phyloP scores from a whole-genome alignment of 192 early-diverging fungal species.

The Radiomyces spectabilis region DNA sequence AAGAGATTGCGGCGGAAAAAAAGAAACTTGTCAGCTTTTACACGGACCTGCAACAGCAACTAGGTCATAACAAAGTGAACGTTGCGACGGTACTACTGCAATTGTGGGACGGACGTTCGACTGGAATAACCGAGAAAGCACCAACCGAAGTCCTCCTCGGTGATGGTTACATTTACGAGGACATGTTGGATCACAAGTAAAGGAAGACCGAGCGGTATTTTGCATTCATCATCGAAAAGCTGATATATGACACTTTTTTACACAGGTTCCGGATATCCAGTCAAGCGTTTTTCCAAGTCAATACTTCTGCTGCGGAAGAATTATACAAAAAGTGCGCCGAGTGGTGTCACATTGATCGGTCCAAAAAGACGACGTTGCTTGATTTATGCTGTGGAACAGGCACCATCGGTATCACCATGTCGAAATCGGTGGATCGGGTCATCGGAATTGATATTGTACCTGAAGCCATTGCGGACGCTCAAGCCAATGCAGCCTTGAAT shows the following conservation, averaged over 20 bases:
- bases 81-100: constrained; percentile 50
- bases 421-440: constrained; percentile 50
- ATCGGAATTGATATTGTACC: constrained; percentile 64
- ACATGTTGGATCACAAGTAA: constrained; percentile 46
- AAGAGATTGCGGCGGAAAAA: constrained; percentile 32
- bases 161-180: constrained; percentile 50
- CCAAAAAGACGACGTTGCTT: constrained; percentile 38
- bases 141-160: constrained; percentile 44
- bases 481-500: constrained; percentile 46
- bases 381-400: constrained; percentile 84
- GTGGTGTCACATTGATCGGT: constrained; percentile 17
- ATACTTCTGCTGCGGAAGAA: constrained; percentile 58
- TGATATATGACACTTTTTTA: not conserved
- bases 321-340: constrained; percentile 44
- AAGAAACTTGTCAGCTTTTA: constrained; percentile 17
- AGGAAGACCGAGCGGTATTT: not conserved
- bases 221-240: not conserved
- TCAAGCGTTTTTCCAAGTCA: constrained; percentile 74
- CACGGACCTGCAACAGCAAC: constrained; percentile 6
- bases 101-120: constrained; percentile 31
- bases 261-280: constrained; percentile 68
- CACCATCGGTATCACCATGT: constrained; percentile 73
- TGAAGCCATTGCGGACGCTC: constrained; percentile 63
- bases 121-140: constrained; percentile 43
- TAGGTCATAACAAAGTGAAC: not conserved